phyloP scores from a whole-genome alignment of 2,329 filamentous ascomycete genomes.

The Aspergillus fischeri region DNA sequence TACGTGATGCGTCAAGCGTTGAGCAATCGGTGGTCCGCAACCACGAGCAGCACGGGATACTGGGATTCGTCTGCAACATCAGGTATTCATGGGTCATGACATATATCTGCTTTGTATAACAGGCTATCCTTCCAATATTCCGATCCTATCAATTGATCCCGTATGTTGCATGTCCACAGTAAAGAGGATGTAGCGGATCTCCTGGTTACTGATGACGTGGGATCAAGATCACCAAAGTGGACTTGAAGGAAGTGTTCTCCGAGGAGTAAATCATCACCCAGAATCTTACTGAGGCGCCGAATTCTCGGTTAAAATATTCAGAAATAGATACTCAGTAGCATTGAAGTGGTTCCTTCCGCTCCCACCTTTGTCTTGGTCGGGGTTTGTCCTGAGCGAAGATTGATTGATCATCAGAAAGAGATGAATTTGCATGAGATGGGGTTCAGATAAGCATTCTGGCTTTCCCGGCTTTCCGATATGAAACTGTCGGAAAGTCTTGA shows the following conservation, averaged over 20 bases:
- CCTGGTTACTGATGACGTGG: background rate
- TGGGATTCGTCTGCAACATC: background rate
- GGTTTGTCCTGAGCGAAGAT: background rate
- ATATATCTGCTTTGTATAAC: background rate
- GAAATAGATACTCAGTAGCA: background rate
- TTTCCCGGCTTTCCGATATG: background rate
- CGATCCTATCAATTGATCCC: background rate
- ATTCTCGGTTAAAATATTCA: background rate
- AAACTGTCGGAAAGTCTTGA: background rate
- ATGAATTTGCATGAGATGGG: background rate
- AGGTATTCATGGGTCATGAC: background rate
- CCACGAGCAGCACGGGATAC: background rate
- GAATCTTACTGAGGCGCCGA: background rate
- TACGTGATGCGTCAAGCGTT: background rate
- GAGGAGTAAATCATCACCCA: background rate
- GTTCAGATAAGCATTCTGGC: background rate
- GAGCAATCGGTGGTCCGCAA: background rate
- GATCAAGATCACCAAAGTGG: background rate
- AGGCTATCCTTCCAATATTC: background rate
- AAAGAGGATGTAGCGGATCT: background rate
- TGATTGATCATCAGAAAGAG: background rate
- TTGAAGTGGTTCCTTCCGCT: background rate
- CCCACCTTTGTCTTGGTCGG: background rate
- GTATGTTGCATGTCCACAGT: background rate
- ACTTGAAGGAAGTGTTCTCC: background rate